Evolutionary conservation across 192 early-diverging fungal genomes (phyloP), one percentile per base, ranked within the genome.

Genomic region (Pilaira anomala): DNA sequence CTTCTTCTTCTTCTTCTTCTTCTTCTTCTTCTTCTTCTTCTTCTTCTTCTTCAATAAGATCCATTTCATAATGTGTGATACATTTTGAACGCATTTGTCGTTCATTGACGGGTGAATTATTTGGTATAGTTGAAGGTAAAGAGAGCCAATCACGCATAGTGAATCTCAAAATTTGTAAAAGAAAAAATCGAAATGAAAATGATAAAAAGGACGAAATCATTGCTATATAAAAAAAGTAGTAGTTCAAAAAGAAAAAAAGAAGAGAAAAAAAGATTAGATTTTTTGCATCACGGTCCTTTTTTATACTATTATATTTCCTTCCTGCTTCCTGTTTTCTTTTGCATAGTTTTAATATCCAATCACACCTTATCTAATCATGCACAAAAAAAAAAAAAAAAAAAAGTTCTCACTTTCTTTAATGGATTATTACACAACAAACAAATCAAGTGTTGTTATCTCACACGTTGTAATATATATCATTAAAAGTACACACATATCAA

Each of bases 111-210:
- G 29, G 25, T 24, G 16, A 55, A 7, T 13, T 18, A 24, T 19
- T 36, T 24, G 36, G 56, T 42, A 19, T 21, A 22, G 18, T 36
- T 55, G 30, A n/a, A 25, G 62, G 62, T 30, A 51, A 24, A 8
- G 48, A 36, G 52, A 63, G 62, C 62, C 62, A 63, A 26, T 63
- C 62, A 18, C 62, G 62, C 62, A 63, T 63, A 46, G n/a, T 28
- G 9, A 51, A 51, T 46, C 44, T 46, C 0, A 46, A 14, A 16
- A 46, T 24, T 22, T 24, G 39, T 39, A 58, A 42, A 58, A 58
- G 29, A 42, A 58, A 22, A 40, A 58, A 58, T 1, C 56, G 56
- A 42, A 58, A 58, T 39, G 56, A 24, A 14, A 22, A 42, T 24
- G 39, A 58, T 21, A 9, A 18, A 19, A 58, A 58, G 22, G 44